Base-by-base conservation (phyloP, 352 stramenopile genomes). In the Phytophthora foliorum region DNA sequence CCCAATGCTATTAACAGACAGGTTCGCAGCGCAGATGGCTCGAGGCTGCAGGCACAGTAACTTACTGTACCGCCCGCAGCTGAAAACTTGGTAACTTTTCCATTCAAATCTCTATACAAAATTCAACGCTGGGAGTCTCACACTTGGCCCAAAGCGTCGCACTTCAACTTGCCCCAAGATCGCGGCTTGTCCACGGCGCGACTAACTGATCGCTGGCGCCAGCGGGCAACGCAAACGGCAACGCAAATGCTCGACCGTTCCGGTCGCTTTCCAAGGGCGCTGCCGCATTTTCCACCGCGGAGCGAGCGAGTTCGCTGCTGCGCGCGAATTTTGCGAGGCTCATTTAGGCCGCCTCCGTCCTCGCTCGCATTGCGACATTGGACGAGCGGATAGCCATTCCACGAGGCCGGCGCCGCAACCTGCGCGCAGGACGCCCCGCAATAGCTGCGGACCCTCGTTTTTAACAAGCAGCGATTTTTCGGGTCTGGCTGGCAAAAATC, bases 301-400 rank as follows among this genome's bases (percentile, higher is more conserved):
- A 10, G 7, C n/a, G 10, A 3, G 39, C 17, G n/a, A 46, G 1
- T 25, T n/a, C 39, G 17, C 45, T 21, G 24, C 24, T 38, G 46
- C 46, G 36, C 11, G 19, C 34, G 50, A 70, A 65, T 50, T 64
- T 70, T 65, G 54, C 22, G 36, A 6, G n/a, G 38, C 38, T 55
- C 63, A 61, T 60, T 56, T 56, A 22, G 36, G 32, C 63, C 48
- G 66, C 17, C 41, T 67, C 39, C 57, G 56, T 51, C 32, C 51
- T 69, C 45, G 22, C 29, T 16, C 3, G n/a, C 19, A 44, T 24
- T 63, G 57, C 57, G 50, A 65, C 62, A 65, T 3, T 53, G 36
- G 38, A 16, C 19, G 41, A 42, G 46, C 49, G 21, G 38, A 53
- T 61, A 27, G 49, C 55, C 63, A 42, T 66, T 71, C 63, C 63